Evolutionary conservation across 306 rosid genomes (phyloP), one percentile per base, ranked within the genome.

Genomic region (Mucuna pruriens): DNA sequence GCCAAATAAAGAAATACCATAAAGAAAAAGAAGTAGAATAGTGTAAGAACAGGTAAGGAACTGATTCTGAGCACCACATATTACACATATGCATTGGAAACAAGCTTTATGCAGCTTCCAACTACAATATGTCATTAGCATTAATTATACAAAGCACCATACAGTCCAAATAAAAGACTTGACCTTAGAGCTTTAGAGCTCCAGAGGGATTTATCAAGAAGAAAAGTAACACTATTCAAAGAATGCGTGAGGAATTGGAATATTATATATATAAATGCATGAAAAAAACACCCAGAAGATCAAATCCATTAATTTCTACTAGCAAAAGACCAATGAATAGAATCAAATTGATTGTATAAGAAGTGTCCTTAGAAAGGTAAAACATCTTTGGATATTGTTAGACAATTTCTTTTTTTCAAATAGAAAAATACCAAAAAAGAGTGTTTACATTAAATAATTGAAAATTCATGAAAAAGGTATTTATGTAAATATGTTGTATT

Each of bases 161-260:
- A 15, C 15, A 17, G 8, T 54, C 11, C 46, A 70, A 69, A 55
- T 26, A 55, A 79, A 79, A 70, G 61, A 70, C 49, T 40, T 69
- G 61, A 23, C 19, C 6, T 23, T 11, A 23, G 55, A 67, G 75
- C 57, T 38, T 26, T 67, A 7, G 52, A 34, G 11, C 44, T 51
- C 19, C 58, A 76, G 42, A 76, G 71, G 45, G 45, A 42, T 42
- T 58, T 25, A 75, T 42, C 80, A 75, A 45, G 36, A 61, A 62
- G 78, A 38, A 51, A 74, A 78, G 62, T 65, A 51, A 49, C 54
- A 16, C 29, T 2, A 49, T 40, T 40, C 58, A 58, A 74, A 39
- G 58, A 75, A 39, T 23, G 25, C 26, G 57, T 9, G 4, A 38
- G 52, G 52, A 36, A 20, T 74, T 16, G 39, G 25, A 20, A 73